A percentile compares a stretch with the other conserved stretches of the same genome.
Conservation (phyloP, 2,329 filamentous ascomycete genomes). For the Alternaria sp. region DNA sequence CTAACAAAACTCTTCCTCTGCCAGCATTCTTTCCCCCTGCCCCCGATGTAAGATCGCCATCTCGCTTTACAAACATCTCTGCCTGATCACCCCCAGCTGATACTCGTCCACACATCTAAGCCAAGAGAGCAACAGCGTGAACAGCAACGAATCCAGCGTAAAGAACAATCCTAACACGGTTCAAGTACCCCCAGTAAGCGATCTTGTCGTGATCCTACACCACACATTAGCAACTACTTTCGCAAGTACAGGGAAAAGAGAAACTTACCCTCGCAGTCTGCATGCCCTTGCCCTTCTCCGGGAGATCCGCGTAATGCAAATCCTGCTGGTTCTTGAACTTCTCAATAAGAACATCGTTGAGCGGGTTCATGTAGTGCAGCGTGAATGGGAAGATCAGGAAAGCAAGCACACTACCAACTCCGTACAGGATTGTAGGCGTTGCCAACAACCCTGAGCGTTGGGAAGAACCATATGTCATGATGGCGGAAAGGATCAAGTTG, state of each 20-base stretch:
- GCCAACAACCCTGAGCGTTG: neutral
- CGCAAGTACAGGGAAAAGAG: neutral
- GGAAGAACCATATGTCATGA: neutral
- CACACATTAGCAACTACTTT: neutral
- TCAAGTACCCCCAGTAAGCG: conserved; percentile 7
- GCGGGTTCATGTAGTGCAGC: conserved; percentile 1
- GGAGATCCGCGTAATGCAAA: conserved; percentile 6
- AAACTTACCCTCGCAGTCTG: conserved; percentile 8
- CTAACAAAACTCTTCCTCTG: neutral
- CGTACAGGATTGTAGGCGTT: neutral
- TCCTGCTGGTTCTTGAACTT: conserved; percentile 2
- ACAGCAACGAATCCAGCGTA: conserved; percentile 4
- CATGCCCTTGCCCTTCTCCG: conserved; percentile 7
- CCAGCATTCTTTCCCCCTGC: neutral
- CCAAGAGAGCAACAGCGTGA: conserved; percentile 4
- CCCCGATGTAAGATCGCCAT: neutral
- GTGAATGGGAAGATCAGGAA: conserved; percentile 10
- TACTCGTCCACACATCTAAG: neutral
- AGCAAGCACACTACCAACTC: neutral
- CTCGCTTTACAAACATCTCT: neutral
- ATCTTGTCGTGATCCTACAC: conserved; percentile 7
- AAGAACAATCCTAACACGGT: conserved; percentile 2
- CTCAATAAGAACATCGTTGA: conserved; percentile 2
- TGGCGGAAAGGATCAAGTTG: neutral
- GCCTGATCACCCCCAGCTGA: too few species aligned